Conservation (phyloP, 805 yeast genomes). For the Barnettozyma salicaria region DNA sequence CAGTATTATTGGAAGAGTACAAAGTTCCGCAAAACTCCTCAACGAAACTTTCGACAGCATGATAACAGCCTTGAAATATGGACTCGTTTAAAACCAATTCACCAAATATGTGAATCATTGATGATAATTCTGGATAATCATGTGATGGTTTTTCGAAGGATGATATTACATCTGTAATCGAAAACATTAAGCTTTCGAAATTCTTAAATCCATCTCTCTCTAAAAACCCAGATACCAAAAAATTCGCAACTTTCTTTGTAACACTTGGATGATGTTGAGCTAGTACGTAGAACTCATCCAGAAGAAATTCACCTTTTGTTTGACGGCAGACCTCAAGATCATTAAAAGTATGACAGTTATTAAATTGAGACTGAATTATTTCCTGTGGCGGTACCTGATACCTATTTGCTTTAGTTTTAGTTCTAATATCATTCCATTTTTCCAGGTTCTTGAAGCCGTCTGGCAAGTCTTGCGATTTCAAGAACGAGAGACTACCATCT, state of each 20-base stretch:
- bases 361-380: constrained; percentile 35
- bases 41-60: constrained; percentile 32
- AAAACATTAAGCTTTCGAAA: constrained; percentile 32
- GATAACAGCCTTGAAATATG: constrained; percentile 32
- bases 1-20: constrained; percentile 34
- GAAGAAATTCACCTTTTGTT: constrained; percentile 27
- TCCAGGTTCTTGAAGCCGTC: constrained; percentile 21
- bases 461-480: constrained; percentile 21
- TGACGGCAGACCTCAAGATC: constrained; percentile 38
- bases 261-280: constrained; percentile 39
- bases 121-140: constrained; percentile 29
- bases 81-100: constrained; percentile 35
- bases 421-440: constrained; percentile 28
- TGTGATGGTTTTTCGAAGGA: constrained; percentile 30
- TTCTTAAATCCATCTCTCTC: constrained; percentile 29
- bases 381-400: constrained; percentile 23
- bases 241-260: constrained; percentile 33
- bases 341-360: constrained; percentile 32
- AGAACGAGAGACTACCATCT: constrained; percentile 29
- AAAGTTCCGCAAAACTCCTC: constrained; percentile 31
- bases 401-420: constrained; percentile 18
- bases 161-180: constrained; percentile 31
- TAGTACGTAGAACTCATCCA: constrained; percentile 38
- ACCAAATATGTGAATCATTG: constrained; percentile 39
- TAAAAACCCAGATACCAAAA: constrained; percentile 32